Conservation (phyloP, 352 stramenopile species). For the Pythium sp. region DNA sequence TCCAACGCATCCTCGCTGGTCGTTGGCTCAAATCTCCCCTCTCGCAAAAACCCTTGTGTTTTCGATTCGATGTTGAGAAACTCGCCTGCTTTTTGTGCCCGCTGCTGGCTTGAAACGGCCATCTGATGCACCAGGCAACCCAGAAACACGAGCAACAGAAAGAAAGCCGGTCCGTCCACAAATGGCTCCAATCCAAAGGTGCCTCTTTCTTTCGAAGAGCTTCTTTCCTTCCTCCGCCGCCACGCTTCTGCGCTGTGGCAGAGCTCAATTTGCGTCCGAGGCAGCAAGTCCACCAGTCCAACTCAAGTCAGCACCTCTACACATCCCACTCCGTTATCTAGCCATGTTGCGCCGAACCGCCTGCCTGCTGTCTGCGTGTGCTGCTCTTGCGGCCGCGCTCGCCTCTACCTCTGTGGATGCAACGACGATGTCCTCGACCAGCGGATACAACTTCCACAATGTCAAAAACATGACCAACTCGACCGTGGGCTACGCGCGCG, state of each 20-base stretch:
- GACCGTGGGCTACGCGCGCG: not conserved
- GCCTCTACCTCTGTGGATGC: not conserved
- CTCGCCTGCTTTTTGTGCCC: not conserved
- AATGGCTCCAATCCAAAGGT: not conserved
- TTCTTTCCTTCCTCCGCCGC: not conserved
- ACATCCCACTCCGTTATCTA: not conserved
- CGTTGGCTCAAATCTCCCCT: not conserved
- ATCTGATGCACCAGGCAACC: not conserved
- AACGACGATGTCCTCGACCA: not conserved
- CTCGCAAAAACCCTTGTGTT: not conserved
- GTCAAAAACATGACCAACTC: not conserved
- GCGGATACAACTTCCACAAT: not conserved
- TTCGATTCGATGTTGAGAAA: not conserved
- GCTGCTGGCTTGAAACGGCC: not conserved
- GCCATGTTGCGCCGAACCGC: not conserved
- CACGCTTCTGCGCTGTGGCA: not conserved
- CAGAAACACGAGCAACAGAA: not conserved
- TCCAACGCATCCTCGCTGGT: not conserved
- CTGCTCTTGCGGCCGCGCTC: not conserved
- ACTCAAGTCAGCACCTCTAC: not conserved
- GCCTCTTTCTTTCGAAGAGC: not conserved
- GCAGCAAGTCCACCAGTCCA: not conserved
- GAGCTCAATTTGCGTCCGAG: not conserved
- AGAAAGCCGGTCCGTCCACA: not conserved
- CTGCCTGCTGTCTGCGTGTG: not conserved